Evolutionary conservation across 2,329 filamentous ascomycete species (phyloP).

Genomic region (Aureobasidium sp.): DNA sequence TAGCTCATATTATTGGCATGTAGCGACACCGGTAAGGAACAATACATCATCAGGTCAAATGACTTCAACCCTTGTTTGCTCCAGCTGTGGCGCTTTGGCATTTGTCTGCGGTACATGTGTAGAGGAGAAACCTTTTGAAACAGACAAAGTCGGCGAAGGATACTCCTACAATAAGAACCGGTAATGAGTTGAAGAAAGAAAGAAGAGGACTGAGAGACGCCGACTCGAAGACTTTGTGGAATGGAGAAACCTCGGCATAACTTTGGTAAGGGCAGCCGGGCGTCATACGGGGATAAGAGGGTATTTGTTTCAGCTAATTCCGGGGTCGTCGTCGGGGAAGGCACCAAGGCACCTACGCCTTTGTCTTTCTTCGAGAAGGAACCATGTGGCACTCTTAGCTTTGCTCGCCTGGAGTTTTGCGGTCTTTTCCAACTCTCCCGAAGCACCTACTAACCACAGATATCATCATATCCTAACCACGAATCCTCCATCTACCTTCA

Average conservation of each 20-base stretch:
- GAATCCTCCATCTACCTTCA: background rate
- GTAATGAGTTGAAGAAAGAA: constrained; percentile 15
- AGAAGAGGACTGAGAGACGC: background rate
- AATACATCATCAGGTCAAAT: constrained; percentile 11
- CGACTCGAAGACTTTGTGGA: background rate
- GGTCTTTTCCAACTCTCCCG: background rate
- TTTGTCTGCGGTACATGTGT: constrained; percentile 13
- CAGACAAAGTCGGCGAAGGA: constrained; percentile 1
- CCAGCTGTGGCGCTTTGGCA: constrained; percentile 13
- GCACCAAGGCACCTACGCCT: background rate
- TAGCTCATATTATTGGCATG: background rate
- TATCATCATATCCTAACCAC: background rate
- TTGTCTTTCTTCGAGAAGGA: background rate
- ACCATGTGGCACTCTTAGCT: background rate
- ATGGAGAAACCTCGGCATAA: background rate
- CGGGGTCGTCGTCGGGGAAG: background rate
- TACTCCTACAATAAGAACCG: constrained; percentile 14
- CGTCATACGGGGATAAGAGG: constrained; percentile 2
- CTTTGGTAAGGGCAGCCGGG: background rate
- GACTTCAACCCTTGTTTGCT: constrained; percentile 13
- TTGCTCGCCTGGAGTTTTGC: background rate
- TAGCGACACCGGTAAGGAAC: constrained; percentile 15
- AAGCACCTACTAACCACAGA: background rate
- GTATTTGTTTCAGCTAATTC: background rate
- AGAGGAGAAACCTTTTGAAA: constrained; percentile 10